These are phyloP conservation scores for Ormosia emarginata DNA, from an alignment of 306 rosid species.

Conservation along the genomic window DNA sequence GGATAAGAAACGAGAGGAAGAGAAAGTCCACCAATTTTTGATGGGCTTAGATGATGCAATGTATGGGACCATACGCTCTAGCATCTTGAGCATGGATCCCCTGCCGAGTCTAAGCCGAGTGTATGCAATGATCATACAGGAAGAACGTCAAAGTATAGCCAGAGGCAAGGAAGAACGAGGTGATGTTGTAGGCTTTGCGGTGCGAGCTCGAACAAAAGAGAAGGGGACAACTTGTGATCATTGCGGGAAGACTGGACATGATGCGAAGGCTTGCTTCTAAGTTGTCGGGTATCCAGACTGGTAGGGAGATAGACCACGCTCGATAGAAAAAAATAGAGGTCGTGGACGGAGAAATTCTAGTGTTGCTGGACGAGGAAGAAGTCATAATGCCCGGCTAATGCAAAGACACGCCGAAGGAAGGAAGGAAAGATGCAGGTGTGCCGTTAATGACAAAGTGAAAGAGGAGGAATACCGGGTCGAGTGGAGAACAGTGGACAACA, in stretches of 20 bases:
- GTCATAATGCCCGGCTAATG: not conserved
- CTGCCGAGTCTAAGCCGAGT: not conserved
- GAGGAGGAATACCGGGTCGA: not conserved
- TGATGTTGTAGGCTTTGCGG: not conserved
- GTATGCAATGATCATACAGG: not conserved
- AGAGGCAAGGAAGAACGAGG: not conserved
- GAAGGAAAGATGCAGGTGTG: no score
- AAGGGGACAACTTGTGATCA: not conserved
- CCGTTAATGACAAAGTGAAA: no score
- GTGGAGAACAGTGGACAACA: not conserved
- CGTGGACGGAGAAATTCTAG: not conserved
- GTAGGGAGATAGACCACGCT: not conserved
- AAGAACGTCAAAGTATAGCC: not conserved
- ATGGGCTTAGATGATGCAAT: no score
- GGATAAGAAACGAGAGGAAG: not conserved
- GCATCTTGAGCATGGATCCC: not conserved
- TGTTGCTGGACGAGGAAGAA: not conserved
- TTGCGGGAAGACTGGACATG: not conserved
- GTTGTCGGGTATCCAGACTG: not conserved
- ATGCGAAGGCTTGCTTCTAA: not conserved
- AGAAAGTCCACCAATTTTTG: no score
- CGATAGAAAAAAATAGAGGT: not conserved
- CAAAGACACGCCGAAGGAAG: not conserved
- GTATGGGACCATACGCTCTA: not conserved
- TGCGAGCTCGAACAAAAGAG: not conserved